Evolutionary conservation across 768 basidiomycete genomes (phyloP).

Genomic region (Kwoniella heveanensis): DNA sequence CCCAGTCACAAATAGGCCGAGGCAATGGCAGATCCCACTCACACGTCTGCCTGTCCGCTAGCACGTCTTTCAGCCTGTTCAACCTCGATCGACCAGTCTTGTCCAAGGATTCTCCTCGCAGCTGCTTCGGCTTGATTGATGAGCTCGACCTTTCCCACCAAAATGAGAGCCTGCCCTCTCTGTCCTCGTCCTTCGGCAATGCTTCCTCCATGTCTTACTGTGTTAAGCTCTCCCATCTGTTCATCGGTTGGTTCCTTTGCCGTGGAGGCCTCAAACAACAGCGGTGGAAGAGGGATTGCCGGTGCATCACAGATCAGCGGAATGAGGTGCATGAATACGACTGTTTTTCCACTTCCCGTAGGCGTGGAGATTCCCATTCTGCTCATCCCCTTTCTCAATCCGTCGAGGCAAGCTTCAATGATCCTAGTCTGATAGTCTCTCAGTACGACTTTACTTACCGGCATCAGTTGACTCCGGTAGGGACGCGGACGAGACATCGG

Average conservation of each 20-base stretch:
- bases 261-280: too few species aligned
- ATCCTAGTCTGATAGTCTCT: not conserved
- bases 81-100: slow-evolving; percentile 79
- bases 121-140: slow-evolving; percentile 80
- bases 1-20: too few species aligned
- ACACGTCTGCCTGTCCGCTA: slow-evolving; percentile 82
- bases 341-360: slow-evolving; percentile 69
- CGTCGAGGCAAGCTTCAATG: not conserved
- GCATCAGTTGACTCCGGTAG: too few species aligned
- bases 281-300: too few species aligned
- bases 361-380: slow-evolving; percentile 56
- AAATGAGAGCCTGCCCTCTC: slow-evolving; percentile 57
- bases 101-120: slow-evolving; percentile 64
- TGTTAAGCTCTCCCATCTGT: not conserved
- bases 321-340: slow-evolving; percentile 71
- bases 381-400: slow-evolving; percentile 66
- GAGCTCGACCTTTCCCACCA: slow-evolving; percentile 80
- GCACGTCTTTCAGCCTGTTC: slow-evolving; percentile 81
- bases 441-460: not conserved
- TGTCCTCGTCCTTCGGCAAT: slow-evolving; percentile 54
- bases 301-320: not conserved
- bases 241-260: not conserved
- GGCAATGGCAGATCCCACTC: slow-evolving; percentile 51
- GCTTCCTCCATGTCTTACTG: slow-evolving; percentile 57
- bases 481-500: too few species aligned